Base-by-base conservation (phyloP, 768 basidiomycete genomes). In the Podaxis sp. region DNA sequence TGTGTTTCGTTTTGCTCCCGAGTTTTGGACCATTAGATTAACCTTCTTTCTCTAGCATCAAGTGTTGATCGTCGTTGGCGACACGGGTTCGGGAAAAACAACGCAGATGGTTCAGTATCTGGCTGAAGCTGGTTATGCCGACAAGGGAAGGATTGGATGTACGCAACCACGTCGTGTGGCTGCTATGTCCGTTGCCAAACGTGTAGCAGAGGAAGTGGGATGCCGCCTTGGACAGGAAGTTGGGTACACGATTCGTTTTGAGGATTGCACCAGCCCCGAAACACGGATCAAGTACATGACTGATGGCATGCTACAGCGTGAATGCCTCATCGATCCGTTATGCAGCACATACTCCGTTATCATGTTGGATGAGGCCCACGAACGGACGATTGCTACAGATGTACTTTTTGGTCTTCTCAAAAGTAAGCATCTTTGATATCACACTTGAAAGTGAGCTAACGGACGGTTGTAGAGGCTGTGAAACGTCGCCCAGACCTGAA, bases 201-300 rank as follows among this genome's bases (percentile, higher is more conserved):
- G 97, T 76, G 97, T 99, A 3, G 80, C 96, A 2, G 97, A 99
- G 73, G 97, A 99, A 76, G 96, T 99, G 14, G 97, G 97, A 10
- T 98, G 96, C 76, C 86, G 97, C 14, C 78, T 99, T 7, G 97
- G 97, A 5, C 93, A 95, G 70, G 97, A 98, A 72, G 96, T 99
- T 63, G 97, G 97, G 5, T 99, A 99, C 72, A 91, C 91, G 5
- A 98, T 99, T 67, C 96, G 97, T 78, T 99, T 99, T 73, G 97
- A 99, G 77, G 97, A 99, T 73, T 95, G 96, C 74, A 98, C 97
- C 5, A 91, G 94, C 69, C 96, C 97, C 3, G 97, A 99, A 75
- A 98, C 97, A 2, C 88, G 91, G 69, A 99, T 99, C 82, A 99
- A 98, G 75, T 99, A 97, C 82, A 98, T 99, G 97, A 99, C 97